Evolutionary conservation across 371 early-diverging fungal species (phyloP).

Genomic region (Sporodiniella umbellata): DNA sequence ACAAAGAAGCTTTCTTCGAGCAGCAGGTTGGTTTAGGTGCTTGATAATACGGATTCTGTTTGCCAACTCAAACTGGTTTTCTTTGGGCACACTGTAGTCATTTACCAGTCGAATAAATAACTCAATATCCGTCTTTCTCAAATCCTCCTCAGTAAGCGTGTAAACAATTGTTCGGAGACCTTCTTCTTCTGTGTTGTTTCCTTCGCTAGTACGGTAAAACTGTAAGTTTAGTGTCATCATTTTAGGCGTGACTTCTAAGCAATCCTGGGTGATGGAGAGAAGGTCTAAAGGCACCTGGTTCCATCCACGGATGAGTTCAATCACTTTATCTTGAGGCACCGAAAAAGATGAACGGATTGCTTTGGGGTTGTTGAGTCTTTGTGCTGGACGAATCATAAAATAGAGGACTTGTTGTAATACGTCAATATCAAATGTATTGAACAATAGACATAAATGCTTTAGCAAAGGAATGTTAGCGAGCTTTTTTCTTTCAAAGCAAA

Average conservation of each 20-base stretch:
- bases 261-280: constrained; percentile 38
- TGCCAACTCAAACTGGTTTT: constrained; percentile 75
- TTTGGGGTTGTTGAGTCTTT: constrained; percentile 72
- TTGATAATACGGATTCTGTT: constrained; percentile 78
- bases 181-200: constrained; percentile 8
- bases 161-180: constrained; percentile 21
- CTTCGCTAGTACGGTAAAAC: constrained; percentile 54
- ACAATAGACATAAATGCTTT: constrained; percentile 28
- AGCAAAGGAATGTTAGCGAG: background rate
- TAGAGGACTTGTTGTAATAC: constrained; percentile 70
- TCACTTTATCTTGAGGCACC: constrained; percentile 61
- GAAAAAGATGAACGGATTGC: constrained; percentile 63
- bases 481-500: background rate
- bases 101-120: constrained; percentile 44
- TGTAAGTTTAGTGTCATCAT: constrained; percentile 54
- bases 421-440: constrained; percentile 72
- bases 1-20: constrained; percentile 57
- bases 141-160: constrained; percentile 4
- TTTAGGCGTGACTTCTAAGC: constrained; percentile 45
- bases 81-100: constrained; percentile 69
- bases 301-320: constrained; percentile 63
- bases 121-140: constrained; percentile 33
- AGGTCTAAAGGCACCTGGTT: constrained; percentile 46
- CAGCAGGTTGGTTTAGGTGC: constrained; percentile 42
- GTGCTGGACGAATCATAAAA: constrained; percentile 79